phyloP scores from a whole-genome alignment of 441 rosid species.

The Monsonia emarginata region DNA sequence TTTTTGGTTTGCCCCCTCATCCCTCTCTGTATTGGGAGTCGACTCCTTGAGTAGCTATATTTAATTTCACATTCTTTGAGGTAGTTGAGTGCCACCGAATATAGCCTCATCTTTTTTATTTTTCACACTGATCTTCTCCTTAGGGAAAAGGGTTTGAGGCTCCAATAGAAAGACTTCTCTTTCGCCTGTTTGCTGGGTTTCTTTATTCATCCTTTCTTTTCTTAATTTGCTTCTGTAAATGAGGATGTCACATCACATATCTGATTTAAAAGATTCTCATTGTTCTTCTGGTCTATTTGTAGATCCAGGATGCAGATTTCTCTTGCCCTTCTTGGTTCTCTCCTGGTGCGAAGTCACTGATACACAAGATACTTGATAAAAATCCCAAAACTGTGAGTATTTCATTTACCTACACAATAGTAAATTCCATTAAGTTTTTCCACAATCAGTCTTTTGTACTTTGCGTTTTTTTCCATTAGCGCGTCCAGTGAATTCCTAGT shows the following conservation, averaged over 20 bases:
- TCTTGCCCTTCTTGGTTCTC: constrained; percentile 79
- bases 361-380: constrained; percentile 65
- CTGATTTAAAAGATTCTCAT: constrained; percentile 15
- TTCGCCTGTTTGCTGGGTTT: not conserved
- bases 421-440: not conserved
- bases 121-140: not conserved
- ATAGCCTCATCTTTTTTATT: not conserved
- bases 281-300: constrained; percentile 20
- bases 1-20: not conserved
- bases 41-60: not conserved
- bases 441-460: not conserved
- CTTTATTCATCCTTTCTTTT: too few relatives aligned
- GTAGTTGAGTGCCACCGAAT: not conserved
- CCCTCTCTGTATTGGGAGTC: not conserved
- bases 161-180: not conserved
- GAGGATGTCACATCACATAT: not conserved
- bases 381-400: constrained; percentile 74
- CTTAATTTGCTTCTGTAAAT: not conserved
- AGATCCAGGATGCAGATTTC: constrained; percentile 76
- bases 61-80: not conserved
- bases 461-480: not conserved
- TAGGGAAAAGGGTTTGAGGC: not conserved
- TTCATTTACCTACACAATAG: not conserved
- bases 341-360: constrained; percentile 48
- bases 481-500: not conserved